Conservation (phyloP, 257 asterid species). For the Nicotiana obtusifolia region DNA sequence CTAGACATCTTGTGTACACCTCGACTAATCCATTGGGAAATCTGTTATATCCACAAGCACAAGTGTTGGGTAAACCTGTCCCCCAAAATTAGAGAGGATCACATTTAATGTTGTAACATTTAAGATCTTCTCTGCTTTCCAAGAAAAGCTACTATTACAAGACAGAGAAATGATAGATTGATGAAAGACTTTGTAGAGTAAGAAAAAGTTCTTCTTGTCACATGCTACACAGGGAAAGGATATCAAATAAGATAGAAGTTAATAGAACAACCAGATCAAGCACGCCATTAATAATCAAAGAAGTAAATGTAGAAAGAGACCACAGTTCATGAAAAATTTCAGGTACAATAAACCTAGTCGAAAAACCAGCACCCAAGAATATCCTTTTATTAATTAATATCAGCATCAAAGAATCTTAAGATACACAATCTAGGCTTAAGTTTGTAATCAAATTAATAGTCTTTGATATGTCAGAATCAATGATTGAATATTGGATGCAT, state of each 20-base stretch:
- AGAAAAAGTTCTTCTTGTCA: no score
- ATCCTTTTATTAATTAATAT: no score
- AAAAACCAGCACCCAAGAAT: background rate
- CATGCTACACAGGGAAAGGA: background rate
- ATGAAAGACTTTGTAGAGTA: no score
- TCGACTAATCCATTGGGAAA: background rate
- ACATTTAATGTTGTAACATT: background rate
- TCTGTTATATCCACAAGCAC: background rate
- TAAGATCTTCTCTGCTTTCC: no score
- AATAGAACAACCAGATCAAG: background rate
- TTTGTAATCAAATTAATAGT: background rate
- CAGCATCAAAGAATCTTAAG: background rate
- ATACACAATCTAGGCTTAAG: background rate
- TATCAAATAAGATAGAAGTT: background rate
- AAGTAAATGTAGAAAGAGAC: background rate
- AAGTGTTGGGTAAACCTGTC: no score
- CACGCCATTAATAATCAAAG: background rate
- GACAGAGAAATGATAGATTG: no score
- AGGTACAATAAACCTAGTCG: background rate
- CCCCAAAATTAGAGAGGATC: no score
- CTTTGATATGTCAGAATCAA: background rate
- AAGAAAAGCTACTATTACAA: no score
- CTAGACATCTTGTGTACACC: background rate
- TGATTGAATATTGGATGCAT: background rate
- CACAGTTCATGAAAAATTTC: no score